Evolutionary conservation across 2,329 filamentous ascomycete genomes (phyloP).

Genomic region (Triangularia verruculosa): DNA sequence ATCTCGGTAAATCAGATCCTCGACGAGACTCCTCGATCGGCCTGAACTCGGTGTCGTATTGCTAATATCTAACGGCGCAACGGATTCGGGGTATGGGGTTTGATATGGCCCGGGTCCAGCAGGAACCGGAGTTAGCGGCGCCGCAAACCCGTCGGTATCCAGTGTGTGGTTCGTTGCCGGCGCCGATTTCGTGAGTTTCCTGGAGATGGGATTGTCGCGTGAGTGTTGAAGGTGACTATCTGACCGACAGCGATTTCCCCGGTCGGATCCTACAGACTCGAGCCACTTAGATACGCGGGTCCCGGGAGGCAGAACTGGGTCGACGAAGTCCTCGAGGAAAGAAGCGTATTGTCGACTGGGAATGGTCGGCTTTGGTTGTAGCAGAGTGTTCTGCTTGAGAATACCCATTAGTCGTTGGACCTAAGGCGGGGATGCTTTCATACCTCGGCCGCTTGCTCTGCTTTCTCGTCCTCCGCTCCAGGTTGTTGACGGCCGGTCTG

Average conservation of each 20-base stretch:
- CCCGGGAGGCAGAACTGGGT: not conserved
- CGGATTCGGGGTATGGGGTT: not conserved
- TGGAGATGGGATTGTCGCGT: not conserved
- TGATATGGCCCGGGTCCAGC: not conserved
- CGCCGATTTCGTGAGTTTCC: not conserved
- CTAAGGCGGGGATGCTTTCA: not conserved
- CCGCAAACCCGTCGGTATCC: too few species aligned
- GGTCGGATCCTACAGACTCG: not conserved
- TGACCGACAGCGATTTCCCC: not conserved
- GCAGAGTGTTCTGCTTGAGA: not conserved
- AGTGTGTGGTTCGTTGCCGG: too few species aligned
- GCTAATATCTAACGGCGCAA: not conserved
- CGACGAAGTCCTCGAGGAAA: not conserved
- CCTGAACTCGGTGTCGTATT: too few species aligned
- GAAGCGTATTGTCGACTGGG: not conserved
- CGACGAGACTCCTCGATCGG: too few species aligned
- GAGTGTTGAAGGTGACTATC: not conserved
- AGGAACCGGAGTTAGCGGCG: too few species aligned
- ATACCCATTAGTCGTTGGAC: not conserved
- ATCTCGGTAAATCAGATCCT: not conserved
- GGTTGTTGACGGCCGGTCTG: not conserved
- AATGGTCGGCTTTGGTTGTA: not conserved
- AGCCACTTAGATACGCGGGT: not conserved
- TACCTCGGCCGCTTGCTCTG: too few species aligned
- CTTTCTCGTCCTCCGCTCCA: not conserved